phyloP scores from a whole-genome alignment of 768 basidiomycete genomes.

The Termitomyces sp. region DNA sequence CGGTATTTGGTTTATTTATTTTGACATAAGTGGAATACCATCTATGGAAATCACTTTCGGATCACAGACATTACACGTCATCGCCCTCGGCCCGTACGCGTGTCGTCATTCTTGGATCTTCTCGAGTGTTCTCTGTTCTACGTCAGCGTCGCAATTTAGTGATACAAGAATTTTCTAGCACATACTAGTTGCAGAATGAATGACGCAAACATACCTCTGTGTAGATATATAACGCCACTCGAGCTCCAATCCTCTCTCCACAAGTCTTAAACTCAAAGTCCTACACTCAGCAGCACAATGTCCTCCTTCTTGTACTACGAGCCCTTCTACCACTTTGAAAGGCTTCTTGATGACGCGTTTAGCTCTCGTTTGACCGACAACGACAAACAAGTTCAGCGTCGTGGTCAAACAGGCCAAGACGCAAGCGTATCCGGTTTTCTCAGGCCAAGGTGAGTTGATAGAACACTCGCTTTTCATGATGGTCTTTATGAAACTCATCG shows the following conservation, averaged over 20 bases:
- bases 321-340: conserved; percentile 38
- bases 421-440: conserved; percentile 20
- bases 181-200: neutral
- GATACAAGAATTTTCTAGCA: neutral
- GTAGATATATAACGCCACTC: neutral
- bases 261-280: neutral
- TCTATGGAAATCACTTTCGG: neutral
- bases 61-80: neutral
- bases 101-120: neutral
- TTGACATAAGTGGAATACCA: neutral
- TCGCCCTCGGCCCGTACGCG: neutral
- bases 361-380: conserved; percentile 5
- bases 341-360: conserved; percentile 36
- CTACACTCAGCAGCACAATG: conserved; percentile 7
- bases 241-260: neutral
- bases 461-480: neutral
- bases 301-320: conserved; percentile 27
- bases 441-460: too few relatives aligned
- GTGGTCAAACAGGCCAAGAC: neutral
- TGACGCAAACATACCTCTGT: neutral
- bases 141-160: neutral
- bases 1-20: too few relatives aligned
- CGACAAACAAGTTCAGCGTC: neutral
- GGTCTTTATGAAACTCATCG: neutral
- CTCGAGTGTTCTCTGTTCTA: neutral